Evolutionary conservation across 2,329 filamentous ascomycete genomes (phyloP).

Genomic region (Trichoderma sp.): DNA sequence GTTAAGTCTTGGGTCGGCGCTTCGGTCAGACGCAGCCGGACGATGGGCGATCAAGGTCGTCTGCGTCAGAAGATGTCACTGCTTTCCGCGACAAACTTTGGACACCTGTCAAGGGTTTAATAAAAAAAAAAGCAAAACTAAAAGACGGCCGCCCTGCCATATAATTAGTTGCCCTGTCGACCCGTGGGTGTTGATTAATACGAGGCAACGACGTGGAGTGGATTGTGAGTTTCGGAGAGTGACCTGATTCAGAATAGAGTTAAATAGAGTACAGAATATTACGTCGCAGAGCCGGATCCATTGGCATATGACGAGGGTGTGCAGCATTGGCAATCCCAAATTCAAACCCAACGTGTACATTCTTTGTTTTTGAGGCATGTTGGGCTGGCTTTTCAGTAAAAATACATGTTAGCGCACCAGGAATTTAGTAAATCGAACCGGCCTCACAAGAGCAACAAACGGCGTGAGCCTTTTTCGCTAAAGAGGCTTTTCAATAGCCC

Average conservation of each 20-base stretch:
- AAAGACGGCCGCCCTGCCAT: background rate
- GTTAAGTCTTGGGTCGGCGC: background rate
- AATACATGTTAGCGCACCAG: background rate
- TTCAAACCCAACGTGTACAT: background rate
- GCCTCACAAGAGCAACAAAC: background rate
- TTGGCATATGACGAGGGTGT: background rate
- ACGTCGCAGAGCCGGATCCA: background rate
- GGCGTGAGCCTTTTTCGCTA: background rate
- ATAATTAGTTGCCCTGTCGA: background rate
- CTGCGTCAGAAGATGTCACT: background rate
- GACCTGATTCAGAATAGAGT: background rate
- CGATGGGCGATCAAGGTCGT: background rate
- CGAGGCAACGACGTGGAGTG: background rate
- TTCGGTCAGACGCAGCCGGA: background rate
- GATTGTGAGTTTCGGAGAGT: background rate
- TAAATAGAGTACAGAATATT: background rate
- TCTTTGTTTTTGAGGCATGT: background rate
- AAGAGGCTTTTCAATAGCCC: background rate
- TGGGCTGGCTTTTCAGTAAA: background rate
- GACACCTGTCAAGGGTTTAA: background rate
- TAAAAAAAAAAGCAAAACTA: background rate
- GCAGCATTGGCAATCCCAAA: background rate
- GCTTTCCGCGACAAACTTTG: background rate
- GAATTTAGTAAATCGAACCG: background rate
- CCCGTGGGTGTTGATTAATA: background rate